These are phyloP conservation scores for Cucurbitaria berberidis DNA, from an alignment of 2,329 filamentous ascomycete genomes.

Conservation along the genomic window DNA sequence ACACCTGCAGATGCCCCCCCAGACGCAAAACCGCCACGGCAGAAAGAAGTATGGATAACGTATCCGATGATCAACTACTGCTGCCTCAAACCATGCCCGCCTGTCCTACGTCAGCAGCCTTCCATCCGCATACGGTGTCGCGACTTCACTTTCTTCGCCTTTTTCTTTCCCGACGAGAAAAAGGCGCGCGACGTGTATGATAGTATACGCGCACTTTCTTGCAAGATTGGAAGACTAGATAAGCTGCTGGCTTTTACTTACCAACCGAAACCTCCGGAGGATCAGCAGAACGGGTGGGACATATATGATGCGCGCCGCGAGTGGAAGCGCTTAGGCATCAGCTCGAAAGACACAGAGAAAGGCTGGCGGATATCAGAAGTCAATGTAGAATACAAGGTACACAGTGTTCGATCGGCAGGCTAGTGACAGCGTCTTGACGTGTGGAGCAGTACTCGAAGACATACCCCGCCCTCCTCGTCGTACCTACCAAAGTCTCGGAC, in stretches of 20 bases:
- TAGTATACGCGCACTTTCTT: conserved; percentile 79
- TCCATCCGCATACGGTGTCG: conserved; percentile 87
- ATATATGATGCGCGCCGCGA: conserved; percentile 86
- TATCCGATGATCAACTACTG: conserved; percentile 90
- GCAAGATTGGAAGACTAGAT: conserved; percentile 80
- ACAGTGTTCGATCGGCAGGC: conserved; percentile 1
- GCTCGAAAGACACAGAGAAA: conserved; percentile 75
- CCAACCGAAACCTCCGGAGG: conserved; percentile 74
- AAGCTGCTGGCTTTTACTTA: conserved; percentile 92
- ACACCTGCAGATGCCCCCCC: conserved; percentile 40
- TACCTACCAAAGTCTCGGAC: conserved; percentile 91
- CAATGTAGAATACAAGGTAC: conserved; percentile 80
- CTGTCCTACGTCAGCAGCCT: conserved; percentile 72
- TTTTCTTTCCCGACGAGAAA: conserved; percentile 79
- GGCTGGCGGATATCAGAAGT: conserved; percentile 91
- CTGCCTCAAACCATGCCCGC: conserved; percentile 74
- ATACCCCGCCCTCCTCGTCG: conserved; percentile 83
- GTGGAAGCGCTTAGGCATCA: conserved; percentile 86
- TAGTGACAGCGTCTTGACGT: conserved; percentile 16
- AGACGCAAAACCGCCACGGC: conserved; percentile 52
- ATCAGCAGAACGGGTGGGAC: conserved; percentile 77
- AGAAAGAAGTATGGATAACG: conserved; percentile 86
- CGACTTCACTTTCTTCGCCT: conserved; percentile 92
- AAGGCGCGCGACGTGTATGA: conserved; percentile 86
- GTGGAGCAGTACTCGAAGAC: conserved; percentile 76